Evolutionary conservation across 139 green algal genomes (phyloP).

Genomic region (Pseudopediastrum boryanum): DNA sequence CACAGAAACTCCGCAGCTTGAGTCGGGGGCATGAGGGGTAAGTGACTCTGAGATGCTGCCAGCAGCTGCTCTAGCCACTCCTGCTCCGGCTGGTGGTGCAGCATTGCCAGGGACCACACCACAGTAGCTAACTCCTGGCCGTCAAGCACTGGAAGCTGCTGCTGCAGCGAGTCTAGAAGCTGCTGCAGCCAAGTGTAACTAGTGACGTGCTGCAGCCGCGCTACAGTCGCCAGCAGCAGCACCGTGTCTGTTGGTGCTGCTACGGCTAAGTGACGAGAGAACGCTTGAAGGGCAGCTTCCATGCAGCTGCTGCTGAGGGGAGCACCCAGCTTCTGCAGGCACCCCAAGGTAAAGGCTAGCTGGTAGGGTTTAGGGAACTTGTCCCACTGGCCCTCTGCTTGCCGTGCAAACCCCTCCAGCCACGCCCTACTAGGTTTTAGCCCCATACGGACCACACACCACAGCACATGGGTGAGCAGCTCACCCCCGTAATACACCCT

Average conservation of each 20-base stretch:
- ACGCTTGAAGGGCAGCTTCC: slow-evolving; percentile 25
- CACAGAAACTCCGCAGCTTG: slow-evolving; percentile 20
- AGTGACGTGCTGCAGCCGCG: slow-evolving; percentile 23
- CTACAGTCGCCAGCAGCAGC: slow-evolving; percentile 27
- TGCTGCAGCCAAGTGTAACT: slow-evolving; percentile 17
- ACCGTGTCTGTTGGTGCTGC: slow-evolving; percentile 9
- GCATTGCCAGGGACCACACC: slow-evolving; percentile 28
- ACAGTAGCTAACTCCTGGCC: slow-evolving; percentile 18
- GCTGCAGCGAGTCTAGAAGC: background rate
- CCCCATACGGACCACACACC: slow-evolving; percentile 16
- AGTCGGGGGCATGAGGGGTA: slow-evolving; percentile 3
- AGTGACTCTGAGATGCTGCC: slow-evolving; percentile 8
- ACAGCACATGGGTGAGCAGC: slow-evolving; percentile 25
- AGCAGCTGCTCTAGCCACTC: slow-evolving; percentile 24
- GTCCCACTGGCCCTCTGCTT: background rate
- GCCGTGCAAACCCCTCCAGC: slow-evolving; percentile 14
- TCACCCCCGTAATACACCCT: slow-evolving; percentile 20
- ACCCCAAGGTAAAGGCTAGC: slow-evolving; percentile 23
- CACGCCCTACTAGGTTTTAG: background rate
- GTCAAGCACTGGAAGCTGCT: background rate
- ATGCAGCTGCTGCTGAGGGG: background rate
- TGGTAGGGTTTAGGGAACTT: slow-evolving; percentile 16
- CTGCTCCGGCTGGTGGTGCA: slow-evolving; percentile 29
- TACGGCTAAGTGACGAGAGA: background rate
- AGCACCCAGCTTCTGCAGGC: slow-evolving; percentile 24